Evolutionary conservation across 148 eudicot species (phyloP), one percentile per base, ranked within the genome.

Genomic region (Rhododendron kiyosumense): DNA sequence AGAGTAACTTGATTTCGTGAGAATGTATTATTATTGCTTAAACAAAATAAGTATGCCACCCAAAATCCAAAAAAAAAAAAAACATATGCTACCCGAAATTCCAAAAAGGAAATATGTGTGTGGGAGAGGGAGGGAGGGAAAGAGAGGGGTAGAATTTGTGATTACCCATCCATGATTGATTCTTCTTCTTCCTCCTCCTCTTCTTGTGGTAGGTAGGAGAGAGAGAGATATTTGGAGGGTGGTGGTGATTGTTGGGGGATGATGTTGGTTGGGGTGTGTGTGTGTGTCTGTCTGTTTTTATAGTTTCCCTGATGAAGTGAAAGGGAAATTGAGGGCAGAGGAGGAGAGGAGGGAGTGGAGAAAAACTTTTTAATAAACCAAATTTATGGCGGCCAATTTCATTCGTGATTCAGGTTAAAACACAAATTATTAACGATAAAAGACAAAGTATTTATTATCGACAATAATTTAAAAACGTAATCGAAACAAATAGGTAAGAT

Each of bases 81-180:
- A 4, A 57, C 7, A 57, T 20, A 57, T 7, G 43, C 43, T 7
- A 41, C 43, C 43, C 41, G 0, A 41, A 41, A 41, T 41, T 5
- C 43, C 43, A 5, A 41, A 41, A 41, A 46, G 9, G 49, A 51
- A 51, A 51, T n/a, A 30, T n/a, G 71, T 0, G 71, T 18, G 69
- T 3, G 69, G 4, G 28, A 0, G 28, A 22, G 28, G 0, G 28
- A 22, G 69, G 3, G 69, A 24, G 69, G 24, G 26, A 63, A 8
- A 24, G 28, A 67, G 36, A 69, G 74, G 26, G 32, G 26, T 10
- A 69, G 38, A 28, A 18, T 54, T 15, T 54, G 75, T 26, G 36
- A 71, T 71, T 71, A 71, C 76, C 6, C 76, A 71, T 71, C 76
- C 76, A 71, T 71, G 76, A 14, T 30, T 71, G 76, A 71, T 14